phyloP scores from a whole-genome alignment of 2,329 filamentous ascomycete species.

The Colletotrichum nymphaeae region DNA sequence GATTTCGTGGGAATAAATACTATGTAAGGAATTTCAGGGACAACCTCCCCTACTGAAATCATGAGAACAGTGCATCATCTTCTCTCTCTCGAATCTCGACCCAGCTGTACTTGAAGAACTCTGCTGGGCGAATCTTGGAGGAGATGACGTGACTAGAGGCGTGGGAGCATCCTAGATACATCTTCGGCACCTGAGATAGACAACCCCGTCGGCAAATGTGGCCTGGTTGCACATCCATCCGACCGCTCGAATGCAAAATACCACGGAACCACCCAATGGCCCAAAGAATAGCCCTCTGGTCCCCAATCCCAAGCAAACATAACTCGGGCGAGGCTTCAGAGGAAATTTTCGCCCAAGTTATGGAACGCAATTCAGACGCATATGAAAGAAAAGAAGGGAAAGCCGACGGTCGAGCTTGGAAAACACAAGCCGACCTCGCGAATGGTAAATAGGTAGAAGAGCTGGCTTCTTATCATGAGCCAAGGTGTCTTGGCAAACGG shows the following conservation, averaged over 20 bases:
- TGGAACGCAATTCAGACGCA: neutral
- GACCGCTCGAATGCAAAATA: neutral
- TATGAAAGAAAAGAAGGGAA: neutral
- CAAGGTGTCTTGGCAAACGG: neutral
- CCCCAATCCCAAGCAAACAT: neutral
- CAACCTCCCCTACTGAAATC: neutral
- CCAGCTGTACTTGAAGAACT: neutral
- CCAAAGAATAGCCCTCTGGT: neutral
- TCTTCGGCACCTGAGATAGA: neutral
- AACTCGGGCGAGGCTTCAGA: neutral
- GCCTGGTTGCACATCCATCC: neutral
- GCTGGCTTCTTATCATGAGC: no score
- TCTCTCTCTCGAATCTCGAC: neutral
- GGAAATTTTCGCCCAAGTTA: no score
- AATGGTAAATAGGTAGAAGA: neutral
- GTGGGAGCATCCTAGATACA: neutral
- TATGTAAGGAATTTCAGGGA: slow-evolving; percentile 11
- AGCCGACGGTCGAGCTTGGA: neutral
- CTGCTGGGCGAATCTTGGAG: neutral
- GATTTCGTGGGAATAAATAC: slow-evolving; percentile 13
- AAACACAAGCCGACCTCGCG: neutral
- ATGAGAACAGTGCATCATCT: neutral
- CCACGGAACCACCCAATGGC: neutral
- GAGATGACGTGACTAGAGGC: neutral
- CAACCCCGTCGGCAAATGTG: neutral